Conservation (phyloP, 2,329 filamentous ascomycete genomes). For the Bipolaris bicolor region DNA sequence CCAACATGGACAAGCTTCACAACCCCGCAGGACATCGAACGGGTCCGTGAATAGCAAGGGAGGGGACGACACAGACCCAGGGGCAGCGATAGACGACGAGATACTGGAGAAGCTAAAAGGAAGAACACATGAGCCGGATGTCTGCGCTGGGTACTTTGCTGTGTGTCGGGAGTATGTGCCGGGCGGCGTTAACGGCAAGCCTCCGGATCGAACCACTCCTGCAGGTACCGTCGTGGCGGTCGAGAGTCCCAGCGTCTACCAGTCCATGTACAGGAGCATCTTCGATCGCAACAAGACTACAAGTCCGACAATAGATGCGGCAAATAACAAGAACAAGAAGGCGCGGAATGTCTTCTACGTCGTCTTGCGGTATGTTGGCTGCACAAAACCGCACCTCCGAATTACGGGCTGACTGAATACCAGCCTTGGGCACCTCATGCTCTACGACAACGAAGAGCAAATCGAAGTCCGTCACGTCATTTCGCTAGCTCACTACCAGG, state of each 20-base stretch:
- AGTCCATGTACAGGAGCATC: conserved; percentile 96
- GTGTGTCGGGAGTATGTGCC: conserved; percentile 92
- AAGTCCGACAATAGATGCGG: conserved; percentile 60
- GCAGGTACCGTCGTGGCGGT: conserved; percentile 77
- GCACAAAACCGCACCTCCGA: too few relatives aligned
- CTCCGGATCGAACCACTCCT: conserved; percentile 83
- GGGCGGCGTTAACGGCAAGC: conserved; percentile 89
- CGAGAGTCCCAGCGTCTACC: conserved; percentile 92
- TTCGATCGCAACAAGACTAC: conserved; percentile 77
- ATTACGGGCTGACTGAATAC: conserved; percentile 15
- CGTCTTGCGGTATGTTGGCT: conserved; percentile 71
- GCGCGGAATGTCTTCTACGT: conserved; percentile 93
- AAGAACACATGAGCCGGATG: conserved; percentile 69
- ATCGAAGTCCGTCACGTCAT: conserved; percentile 96
- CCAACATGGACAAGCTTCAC: background rate
- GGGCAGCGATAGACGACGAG: conserved; percentile 29
- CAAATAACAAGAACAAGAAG: conserved; percentile 61
- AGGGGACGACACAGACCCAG: conserved; percentile 23
- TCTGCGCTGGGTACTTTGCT: conserved; percentile 91
- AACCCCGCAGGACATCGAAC: conserved; percentile 20
- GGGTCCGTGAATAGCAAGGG: conserved; percentile 17
- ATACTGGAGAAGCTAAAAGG: conserved; percentile 34
- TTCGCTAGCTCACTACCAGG: conserved; percentile 83
- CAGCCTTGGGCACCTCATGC: conserved; percentile 84
- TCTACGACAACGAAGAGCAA: conserved; percentile 95